A percentile compares a stretch with the other conserved stretches of the same genome.
Evolutionary conservation across 805 yeast genomes (phyloP).

Genomic region (Myxozyma geophila): DNA sequence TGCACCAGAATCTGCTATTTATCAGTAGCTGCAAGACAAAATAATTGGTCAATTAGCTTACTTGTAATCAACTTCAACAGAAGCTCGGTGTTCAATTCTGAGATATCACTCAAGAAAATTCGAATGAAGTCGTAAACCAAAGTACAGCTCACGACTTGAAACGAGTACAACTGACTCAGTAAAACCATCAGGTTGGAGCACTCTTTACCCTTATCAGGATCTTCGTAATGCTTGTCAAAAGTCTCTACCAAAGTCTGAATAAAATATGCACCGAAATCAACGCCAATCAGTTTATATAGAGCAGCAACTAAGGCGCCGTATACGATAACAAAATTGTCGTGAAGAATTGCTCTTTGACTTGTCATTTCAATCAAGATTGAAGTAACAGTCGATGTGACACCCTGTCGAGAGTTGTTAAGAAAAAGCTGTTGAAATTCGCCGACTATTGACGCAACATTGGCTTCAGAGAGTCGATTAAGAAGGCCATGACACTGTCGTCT

Average conservation of each 20-base stretch:
- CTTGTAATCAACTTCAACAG: conserved; percentile 69
- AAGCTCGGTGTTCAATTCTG: conserved; percentile 77
- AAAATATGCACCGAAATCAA: conserved; percentile 86
- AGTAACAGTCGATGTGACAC: conserved; percentile 74
- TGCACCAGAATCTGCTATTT: conserved; percentile 61
- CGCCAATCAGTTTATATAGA: conserved; percentile 76
- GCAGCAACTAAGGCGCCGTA: conserved; percentile 80
- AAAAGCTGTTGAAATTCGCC: conserved; percentile 69
- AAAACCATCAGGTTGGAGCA: conserved; percentile 72
- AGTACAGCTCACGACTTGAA: conserved; percentile 74
- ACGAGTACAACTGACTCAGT: conserved; percentile 73
- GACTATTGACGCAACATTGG: conserved; percentile 73
- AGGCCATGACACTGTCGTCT: conserved; percentile 76
- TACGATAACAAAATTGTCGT: conserved; percentile 77
- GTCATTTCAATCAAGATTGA: conserved; percentile 67
- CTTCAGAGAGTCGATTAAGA: conserved; percentile 85
- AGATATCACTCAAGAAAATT: conserved; percentile 54
- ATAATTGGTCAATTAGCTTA: conserved; percentile 2
- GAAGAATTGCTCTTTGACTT: conserved; percentile 62
- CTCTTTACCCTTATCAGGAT: conserved; percentile 47
- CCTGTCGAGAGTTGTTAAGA: conserved; percentile 70
- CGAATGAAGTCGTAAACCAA: conserved; percentile 78
- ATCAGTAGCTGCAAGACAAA: neutral
- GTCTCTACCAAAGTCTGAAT: conserved; percentile 79
- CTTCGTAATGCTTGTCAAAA: conserved; percentile 54